Conservation (phyloP, 306 rosid genomes). For the Canavalia ensiformis region DNA sequence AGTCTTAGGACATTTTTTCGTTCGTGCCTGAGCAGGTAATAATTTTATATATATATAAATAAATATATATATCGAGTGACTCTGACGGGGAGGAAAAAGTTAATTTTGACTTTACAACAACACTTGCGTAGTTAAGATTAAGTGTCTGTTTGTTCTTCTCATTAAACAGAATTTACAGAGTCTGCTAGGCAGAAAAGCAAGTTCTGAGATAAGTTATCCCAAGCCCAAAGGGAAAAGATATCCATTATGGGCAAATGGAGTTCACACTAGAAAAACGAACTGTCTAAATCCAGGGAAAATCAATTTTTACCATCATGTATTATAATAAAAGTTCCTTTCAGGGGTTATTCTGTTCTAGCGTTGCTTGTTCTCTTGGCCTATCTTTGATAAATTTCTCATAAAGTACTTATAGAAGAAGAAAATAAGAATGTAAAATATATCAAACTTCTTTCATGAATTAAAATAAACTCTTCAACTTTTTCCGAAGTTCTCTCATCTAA, state of each 20-base stretch:
- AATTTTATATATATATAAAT: neutral
- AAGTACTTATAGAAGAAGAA: neutral
- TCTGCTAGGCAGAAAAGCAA: too few relatives aligned
- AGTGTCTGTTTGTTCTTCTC: too few relatives aligned
- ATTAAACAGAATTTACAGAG: too few relatives aligned
- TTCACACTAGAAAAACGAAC: too few relatives aligned
- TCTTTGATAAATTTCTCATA: too few relatives aligned
- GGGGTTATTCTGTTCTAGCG: neutral
- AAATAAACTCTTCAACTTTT: too few relatives aligned
- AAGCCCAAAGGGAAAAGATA: too few relatives aligned
- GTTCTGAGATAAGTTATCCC: too few relatives aligned
- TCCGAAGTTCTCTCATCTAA: too few relatives aligned
- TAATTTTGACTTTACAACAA: neutral
- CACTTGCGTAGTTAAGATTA: neutral
- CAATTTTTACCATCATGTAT: neutral
- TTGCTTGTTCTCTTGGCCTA: neutral
- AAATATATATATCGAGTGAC: neutral
- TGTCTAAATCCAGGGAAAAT: neutral
- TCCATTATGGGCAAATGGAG: too few relatives aligned
- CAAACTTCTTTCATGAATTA: too few relatives aligned
- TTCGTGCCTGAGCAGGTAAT: conserved; percentile 92
- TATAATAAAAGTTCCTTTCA: neutral
- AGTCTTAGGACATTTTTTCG: conserved; percentile 85
- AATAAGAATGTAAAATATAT: neutral
- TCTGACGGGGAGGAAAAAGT: neutral